Evolutionary conservation across 805 yeast genomes (phyloP).

Genomic region (Trichomonascus vanleenenianus): DNA sequence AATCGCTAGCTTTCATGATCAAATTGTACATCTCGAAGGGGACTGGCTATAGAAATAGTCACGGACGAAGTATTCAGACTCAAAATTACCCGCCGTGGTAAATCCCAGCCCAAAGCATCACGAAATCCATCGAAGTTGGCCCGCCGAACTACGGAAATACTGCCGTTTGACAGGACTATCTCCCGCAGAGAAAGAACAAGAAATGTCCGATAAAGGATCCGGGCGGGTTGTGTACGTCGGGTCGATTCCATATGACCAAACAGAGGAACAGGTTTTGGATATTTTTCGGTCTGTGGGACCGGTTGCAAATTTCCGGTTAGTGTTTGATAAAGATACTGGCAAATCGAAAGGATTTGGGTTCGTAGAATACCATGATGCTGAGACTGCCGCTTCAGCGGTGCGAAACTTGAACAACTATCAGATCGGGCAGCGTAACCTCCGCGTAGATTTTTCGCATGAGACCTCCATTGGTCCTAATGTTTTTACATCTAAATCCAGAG

Average conservation of each 20-base stretch:
- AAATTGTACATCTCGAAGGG: no score
- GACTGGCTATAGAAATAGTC: no score
- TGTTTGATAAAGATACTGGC: constrained; percentile 85
- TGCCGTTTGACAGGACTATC: neutral
- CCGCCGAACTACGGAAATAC: no score
- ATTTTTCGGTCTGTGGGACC: constrained; percentile 87
- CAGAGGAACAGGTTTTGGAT: constrained; percentile 87
- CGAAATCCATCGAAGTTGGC: no score
- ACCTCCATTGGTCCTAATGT: constrained; percentile 25
- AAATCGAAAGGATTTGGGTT: constrained; percentile 87
- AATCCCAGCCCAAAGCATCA: no score
- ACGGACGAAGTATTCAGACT: no score
- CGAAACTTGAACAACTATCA: constrained; percentile 75
- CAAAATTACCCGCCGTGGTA: no score
- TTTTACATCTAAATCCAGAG: neutral
- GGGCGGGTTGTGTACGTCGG: constrained; percentile 60
- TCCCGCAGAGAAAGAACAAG: neutral
- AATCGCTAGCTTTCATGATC: no score
- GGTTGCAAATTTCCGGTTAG: constrained; percentile 60
- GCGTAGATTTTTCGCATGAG: constrained; percentile 69
- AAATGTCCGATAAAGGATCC: neutral
- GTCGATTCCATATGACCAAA: constrained; percentile 84
- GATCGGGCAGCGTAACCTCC: constrained; percentile 61
- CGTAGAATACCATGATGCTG: constrained; percentile 72
- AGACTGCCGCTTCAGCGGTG: constrained; percentile 86